Percentiles rank a stretch among this genome's conserved stretches.
Evolutionary conservation across 2,329 filamentous ascomycete species (phyloP).

Genomic region (Metarhizium rileyi): DNA sequence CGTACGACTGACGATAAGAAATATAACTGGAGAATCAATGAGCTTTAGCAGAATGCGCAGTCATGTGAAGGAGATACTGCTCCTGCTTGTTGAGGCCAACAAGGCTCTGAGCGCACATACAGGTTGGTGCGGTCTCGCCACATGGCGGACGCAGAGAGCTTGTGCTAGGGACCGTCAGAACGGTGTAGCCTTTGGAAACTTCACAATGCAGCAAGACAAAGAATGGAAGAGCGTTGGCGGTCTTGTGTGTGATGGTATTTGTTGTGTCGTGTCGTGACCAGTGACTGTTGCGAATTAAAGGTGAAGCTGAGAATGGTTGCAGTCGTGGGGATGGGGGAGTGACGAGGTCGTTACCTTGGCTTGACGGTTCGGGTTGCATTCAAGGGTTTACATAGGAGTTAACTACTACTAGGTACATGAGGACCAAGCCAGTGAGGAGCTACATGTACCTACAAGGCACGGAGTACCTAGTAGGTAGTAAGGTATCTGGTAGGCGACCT

Average conservation of each 20-base stretch:
- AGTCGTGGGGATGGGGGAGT: neutral
- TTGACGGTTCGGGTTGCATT: no score
- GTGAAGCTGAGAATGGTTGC: neutral
- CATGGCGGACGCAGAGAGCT: conserved; percentile 56
- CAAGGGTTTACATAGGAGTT: no score
- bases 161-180: conserved; percentile 17
- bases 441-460: no score
- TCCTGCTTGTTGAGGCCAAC: neutral
- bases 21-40: conserved; percentile 65
- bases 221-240: neutral
- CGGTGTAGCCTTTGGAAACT: neutral
- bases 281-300: neutral
- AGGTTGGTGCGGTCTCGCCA: conserved; percentile 99
- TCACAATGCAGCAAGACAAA: neutral
- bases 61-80: conserved; percentile 1
- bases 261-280: neutral
- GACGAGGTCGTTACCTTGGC: no score
- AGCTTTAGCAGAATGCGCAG: neutral
- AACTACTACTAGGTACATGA: no score
- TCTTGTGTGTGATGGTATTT: neutral
- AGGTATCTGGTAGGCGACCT: no score
- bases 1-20: conserved; percentile 97
- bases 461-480: no score
- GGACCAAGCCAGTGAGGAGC: no score
- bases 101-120: conserved; percentile 40